phyloP scores from a whole-genome alignment of 805 yeast species.

The Sugiyamaella qingdaonensis region DNA sequence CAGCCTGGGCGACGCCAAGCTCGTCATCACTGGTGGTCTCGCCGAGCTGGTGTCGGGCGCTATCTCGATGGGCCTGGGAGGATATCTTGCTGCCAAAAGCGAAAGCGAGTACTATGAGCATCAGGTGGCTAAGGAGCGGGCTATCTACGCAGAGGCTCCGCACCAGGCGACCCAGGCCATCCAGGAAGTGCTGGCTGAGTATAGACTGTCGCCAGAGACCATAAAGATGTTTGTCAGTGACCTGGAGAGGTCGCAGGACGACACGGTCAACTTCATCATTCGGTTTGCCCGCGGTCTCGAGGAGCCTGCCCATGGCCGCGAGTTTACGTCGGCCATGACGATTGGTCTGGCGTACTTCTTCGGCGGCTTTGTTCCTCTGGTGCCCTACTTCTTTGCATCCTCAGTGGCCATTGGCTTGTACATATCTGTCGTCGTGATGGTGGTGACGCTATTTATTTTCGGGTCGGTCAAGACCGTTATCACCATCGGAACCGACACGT shows the following conservation, averaged over 20 bases:
- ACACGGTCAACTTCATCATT: conserved; percentile 80
- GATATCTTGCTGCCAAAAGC: conserved; percentile 88
- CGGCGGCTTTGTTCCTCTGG: conserved; percentile 87
- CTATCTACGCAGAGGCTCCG: conserved; percentile 21
- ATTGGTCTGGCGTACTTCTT: conserved; percentile 84
- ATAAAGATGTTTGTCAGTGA: conserved; percentile 70
- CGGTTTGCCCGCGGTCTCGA: conserved; percentile 89
- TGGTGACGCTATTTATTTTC: conserved; percentile 76
- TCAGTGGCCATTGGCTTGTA: conserved; percentile 76
- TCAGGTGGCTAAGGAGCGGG: conserved; percentile 29
- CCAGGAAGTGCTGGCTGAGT: conserved; percentile 73
- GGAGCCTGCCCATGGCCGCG: conserved; percentile 92
- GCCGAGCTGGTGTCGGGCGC: conserved; percentile 97
- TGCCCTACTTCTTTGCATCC: conserved; percentile 82
- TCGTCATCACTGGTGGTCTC: conserved; percentile 96
- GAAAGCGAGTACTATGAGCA: conserved; percentile 44
- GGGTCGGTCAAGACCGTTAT: conserved; percentile 83
- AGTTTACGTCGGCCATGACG: conserved; percentile 80
- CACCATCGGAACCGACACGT: conserved; percentile 69
- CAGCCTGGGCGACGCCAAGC: conserved; percentile 79
- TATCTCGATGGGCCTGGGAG: conserved; percentile 97
- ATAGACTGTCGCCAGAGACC: conserved; percentile 64
- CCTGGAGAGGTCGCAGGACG: conserved; percentile 69
- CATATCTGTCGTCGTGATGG: conserved; percentile 74
- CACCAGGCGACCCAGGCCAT: conserved; percentile 63